Conservation (phyloP, 768 basidiomycete genomes). For the Lactarius pseudohatsudake region DNA sequence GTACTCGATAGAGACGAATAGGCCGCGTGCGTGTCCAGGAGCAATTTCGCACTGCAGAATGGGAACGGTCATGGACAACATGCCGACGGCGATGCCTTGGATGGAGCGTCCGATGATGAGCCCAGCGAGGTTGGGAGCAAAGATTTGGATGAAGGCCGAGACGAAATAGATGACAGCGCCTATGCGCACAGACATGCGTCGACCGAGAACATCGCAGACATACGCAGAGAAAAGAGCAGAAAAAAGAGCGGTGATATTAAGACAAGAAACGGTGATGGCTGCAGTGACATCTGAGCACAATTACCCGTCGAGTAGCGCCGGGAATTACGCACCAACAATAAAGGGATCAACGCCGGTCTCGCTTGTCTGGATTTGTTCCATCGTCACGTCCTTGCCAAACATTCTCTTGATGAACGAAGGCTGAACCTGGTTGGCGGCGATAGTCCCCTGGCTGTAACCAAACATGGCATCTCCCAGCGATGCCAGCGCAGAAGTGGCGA, state of each 20-base stretch:
- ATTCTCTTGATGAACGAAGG: conserved; percentile 51
- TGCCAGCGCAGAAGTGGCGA: conserved; percentile 52
- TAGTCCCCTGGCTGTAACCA: conserved; percentile 54
- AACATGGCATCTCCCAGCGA: conserved; percentile 59
- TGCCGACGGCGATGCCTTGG: conserved; percentile 76
- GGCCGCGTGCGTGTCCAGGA: conserved; percentile 43
- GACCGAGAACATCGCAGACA: conserved; percentile 50
- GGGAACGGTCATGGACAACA: conserved; percentile 33
- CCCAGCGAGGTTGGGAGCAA: conserved; percentile 50
- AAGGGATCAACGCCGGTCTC: conserved; percentile 48
- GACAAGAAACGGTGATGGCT: conserved; percentile 52
- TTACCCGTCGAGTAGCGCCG: not conserved
- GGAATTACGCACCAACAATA: conserved; percentile 42
- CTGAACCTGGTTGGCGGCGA: conserved; percentile 52
- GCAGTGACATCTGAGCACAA: not conserved
- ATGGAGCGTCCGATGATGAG: conserved; percentile 66
- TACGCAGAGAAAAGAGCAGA: conserved; percentile 48
- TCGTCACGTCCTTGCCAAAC: conserved; percentile 47
- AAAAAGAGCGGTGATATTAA: conserved; percentile 51
- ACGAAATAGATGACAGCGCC: conserved; percentile 51
- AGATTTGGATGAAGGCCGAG: conserved; percentile 51
- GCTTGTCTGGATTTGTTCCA: conserved; percentile 45
- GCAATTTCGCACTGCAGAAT: conserved; percentile 30
- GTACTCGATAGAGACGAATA: conserved; percentile 55
- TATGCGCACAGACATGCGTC: conserved; percentile 50